Evolutionary conservation across 768 basidiomycete species (phyloP).

Genomic region (Filobasidium floriforme): DNA sequence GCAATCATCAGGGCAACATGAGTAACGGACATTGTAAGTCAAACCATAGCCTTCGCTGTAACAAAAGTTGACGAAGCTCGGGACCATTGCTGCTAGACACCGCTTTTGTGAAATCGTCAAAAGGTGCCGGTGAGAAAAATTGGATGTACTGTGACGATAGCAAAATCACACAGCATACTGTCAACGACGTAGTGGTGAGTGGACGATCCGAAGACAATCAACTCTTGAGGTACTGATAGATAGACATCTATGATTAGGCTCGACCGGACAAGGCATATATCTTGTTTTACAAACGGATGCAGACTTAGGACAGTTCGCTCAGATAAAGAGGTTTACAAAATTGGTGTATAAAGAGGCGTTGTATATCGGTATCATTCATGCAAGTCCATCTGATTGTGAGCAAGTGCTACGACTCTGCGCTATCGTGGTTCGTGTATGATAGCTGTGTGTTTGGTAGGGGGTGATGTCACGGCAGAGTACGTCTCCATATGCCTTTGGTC

Average conservation of each 20-base stretch:
- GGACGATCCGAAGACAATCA: neutral
- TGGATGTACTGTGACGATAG: constrained; percentile 96
- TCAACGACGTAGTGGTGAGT: constrained; percentile 72
- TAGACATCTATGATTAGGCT: constrained; percentile 23
- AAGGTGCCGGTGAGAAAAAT: constrained; percentile 46
- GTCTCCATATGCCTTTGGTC: no score
- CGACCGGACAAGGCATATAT: constrained; percentile 38
- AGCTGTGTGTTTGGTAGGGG: no score
- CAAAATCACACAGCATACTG: constrained; percentile 63
- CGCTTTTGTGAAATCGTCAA: constrained; percentile 75
- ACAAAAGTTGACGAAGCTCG: neutral
- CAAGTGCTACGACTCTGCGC: no score
- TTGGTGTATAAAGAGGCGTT: neutral
- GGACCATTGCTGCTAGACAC: constrained; percentile 58
- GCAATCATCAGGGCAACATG: constrained; percentile 89
- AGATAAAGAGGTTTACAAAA: neutral
- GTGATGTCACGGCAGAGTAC: no score
- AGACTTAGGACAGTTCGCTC: neutral
- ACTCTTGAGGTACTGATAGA: neutral
- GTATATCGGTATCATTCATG: no score
- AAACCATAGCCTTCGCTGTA: constrained; percentile 3
- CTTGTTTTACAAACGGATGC: constrained; percentile 41
- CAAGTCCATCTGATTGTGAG: no score
- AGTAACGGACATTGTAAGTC: constrained; percentile 90
- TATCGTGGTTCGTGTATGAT: no score